Percentiles rank a stretch among this genome's conserved stretches.
Evolutionary conservation across 2,329 filamentous ascomycete genomes (phyloP).

Genomic region (Exserohilum turcica): DNA sequence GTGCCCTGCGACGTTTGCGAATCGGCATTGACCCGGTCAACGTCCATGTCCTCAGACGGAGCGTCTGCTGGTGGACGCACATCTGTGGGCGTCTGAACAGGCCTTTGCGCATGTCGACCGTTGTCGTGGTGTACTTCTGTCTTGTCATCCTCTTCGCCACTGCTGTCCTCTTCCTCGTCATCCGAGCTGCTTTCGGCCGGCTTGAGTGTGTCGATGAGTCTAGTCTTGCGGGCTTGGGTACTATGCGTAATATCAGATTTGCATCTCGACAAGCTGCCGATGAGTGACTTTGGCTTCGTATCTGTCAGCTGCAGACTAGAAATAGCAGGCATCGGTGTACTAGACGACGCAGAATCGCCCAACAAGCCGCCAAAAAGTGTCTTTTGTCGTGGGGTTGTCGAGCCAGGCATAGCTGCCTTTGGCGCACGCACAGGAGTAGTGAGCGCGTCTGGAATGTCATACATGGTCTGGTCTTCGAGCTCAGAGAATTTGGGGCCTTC

Average conservation of each 20-base stretch:
- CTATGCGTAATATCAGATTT: constrained; percentile 40
- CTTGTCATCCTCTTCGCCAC: constrained; percentile 31
- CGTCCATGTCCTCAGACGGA: constrained; percentile 23
- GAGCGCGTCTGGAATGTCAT: constrained; percentile 36
- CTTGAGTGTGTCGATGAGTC: constrained; percentile 42
- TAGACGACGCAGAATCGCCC: constrained; percentile 31
- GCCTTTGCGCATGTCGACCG: background rate
- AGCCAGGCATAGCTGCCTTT: constrained; percentile 26
- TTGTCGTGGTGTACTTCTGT: background rate
- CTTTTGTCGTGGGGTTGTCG: constrained; percentile 46
- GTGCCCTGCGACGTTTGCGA: constrained; percentile 37
- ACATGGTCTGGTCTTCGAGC: constrained; percentile 43
- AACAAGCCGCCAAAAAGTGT: constrained; percentile 42
- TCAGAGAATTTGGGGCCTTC: constrained; percentile 19
- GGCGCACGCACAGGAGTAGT: constrained; percentile 26
- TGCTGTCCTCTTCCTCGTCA: constrained; percentile 32
- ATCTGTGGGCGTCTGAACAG: background rate
- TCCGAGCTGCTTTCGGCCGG: constrained; percentile 31
- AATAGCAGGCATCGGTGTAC: constrained; percentile 42
- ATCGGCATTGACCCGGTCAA: constrained; percentile 22
- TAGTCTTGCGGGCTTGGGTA: constrained; percentile 30
- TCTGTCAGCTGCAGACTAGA: constrained; percentile 39
- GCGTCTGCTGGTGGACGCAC: background rate
- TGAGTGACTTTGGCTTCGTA: constrained; percentile 24
- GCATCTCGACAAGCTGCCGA: constrained; percentile 35